Conservation (phyloP, 306 rosid species). For the cucumber (Cucumis sativus) region Cucumber_9930_V3 NC_026656.2:23262001-23262500, state of each 20-base stretch:
- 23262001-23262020: no score
- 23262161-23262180: neutral
- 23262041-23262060: no score
- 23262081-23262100: no score
- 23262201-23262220: neutral
- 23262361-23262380: constrained; percentile 16
- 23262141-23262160: no score
- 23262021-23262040: no score
- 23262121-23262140: no score
- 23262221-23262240: neutral
- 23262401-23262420: constrained; percentile 33
- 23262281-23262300: constrained; percentile 97
- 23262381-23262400: constrained; percentile 67
- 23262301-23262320: constrained; percentile 35
- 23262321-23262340: neutral
- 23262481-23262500: neutral
- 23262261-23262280: neutral
- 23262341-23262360: neutral
- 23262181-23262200: neutral
- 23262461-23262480: neutral
- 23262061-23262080: no score
- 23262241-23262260: neutral
- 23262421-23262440: neutral
- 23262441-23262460: neutral
- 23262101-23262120: no score